Evolutionary conservation across 352 stramenopile genomes (phyloP).

Genomic region (Pythium biforme): DNA sequence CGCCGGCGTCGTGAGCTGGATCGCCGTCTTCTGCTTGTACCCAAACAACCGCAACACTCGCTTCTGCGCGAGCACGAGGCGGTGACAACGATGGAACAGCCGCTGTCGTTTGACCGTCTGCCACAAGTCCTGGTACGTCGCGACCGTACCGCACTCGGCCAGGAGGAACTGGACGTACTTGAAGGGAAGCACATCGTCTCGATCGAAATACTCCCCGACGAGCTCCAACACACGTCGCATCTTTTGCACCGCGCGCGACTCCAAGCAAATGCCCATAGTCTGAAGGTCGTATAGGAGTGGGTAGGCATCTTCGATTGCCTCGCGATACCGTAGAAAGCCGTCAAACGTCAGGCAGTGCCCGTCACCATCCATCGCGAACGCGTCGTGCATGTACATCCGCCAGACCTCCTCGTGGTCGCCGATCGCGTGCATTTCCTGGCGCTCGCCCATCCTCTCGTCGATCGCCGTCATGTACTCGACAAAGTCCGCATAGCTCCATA

Average conservation of each 20-base stretch:
- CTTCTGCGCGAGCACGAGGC: slow-evolving; percentile 43
- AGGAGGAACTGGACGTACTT: slow-evolving; percentile 51
- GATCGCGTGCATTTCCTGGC: slow-evolving; percentile 36
- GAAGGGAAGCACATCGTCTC: slow-evolving; percentile 33
- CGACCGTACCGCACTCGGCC: slow-evolving; percentile 34
- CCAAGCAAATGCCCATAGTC: slow-evolving; percentile 36
- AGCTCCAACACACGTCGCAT: slow-evolving; percentile 27
- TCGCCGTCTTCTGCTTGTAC: slow-evolving; percentile 50
- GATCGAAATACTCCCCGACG: slow-evolving; percentile 55
- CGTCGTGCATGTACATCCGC: slow-evolving; percentile 67
- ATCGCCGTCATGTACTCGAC: slow-evolving; percentile 53
- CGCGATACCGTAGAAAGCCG: slow-evolving; percentile 56
- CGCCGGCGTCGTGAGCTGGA: slow-evolving; percentile 37
- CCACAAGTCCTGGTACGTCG: slow-evolving; percentile 37
- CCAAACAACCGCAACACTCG: slow-evolving; percentile 62
- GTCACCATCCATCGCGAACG: slow-evolving; percentile 36
- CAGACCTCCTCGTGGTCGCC: slow-evolving; percentile 43
- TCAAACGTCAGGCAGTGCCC: slow-evolving; percentile 46
- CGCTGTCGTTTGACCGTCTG: slow-evolving; percentile 41
- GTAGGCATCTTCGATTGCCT: slow-evolving; percentile 42
- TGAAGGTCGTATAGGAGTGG: slow-evolving; percentile 43
- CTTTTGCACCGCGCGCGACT: slow-evolving; percentile 28
- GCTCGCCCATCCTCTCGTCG: slow-evolving; percentile 14
- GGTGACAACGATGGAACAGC: slow-evolving; percentile 40
- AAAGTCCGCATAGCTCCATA: slow-evolving; percentile 61